A percentile compares a stretch with the other conserved stretches of the same genome.
Evolutionary conservation across 306 rosid species (phyloP).

Genomic region (Lathyrus aphaca): DNA sequence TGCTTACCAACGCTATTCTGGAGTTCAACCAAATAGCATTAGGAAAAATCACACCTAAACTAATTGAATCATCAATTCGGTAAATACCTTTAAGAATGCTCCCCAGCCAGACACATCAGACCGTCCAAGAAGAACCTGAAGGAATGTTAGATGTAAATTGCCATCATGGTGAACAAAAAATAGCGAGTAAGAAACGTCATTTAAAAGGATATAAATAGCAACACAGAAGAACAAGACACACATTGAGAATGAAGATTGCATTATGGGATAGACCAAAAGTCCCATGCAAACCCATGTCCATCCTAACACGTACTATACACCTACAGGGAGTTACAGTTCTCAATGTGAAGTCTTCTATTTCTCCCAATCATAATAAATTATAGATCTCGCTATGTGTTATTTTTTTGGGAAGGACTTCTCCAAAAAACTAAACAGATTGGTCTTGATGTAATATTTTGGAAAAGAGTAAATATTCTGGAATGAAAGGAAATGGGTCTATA

Average conservation of each 20-base stretch:
- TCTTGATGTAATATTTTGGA: conserved; percentile 5
- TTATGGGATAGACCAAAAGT: conserved; percentile 27
- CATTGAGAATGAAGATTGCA: conserved; percentile 14
- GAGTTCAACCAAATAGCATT: conserved; percentile 42
- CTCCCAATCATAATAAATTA: conserved; percentile 9
- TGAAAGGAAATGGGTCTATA: conserved; percentile 20
- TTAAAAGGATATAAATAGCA: conserved; percentile 14
- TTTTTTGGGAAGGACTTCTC: neutral
- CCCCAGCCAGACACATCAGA: conserved; percentile 99
- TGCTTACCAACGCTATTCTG: conserved; percentile 98
- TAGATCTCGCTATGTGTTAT: neutral
- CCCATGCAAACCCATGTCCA: conserved; percentile 14
- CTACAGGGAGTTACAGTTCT: conserved; percentile 7
- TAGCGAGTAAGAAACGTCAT: neutral
- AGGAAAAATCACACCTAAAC: conserved; percentile 32
- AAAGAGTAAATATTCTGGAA: conserved; percentile 2
- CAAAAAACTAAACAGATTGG: neutral
- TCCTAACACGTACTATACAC: neutral
- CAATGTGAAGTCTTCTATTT: neutral
- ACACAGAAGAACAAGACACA: conserved; percentile 9
- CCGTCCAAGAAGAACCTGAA: conserved; percentile 93
- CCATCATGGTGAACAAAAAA: conserved; percentile 7
- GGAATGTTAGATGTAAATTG: conserved; percentile 31
- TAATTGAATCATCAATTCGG: conserved; percentile 23
- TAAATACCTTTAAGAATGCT: conserved; percentile 86